These are phyloP conservation scores for Sporodiniella umbellata DNA, from an alignment of 371 early-diverging fungal genomes.

Conservation along the genomic window DNA sequence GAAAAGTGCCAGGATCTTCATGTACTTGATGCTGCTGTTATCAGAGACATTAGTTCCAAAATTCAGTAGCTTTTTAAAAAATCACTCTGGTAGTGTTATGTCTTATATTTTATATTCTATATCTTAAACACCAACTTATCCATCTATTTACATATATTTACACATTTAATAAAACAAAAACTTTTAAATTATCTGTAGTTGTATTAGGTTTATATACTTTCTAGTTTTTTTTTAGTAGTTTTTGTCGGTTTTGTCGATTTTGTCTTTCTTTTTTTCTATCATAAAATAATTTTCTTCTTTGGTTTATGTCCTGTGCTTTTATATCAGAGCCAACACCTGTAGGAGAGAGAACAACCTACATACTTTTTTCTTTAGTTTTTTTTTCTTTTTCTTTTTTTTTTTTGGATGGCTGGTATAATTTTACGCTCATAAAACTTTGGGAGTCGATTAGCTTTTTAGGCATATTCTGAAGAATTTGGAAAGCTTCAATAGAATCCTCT, in stretches of 20 bases:
- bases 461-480: constrained; percentile 61
- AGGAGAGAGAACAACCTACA: constrained; percentile 31
- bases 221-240: neutral
- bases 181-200: no score
- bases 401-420: neutral
- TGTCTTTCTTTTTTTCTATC: constrained; percentile 5
- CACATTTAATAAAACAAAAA: no score
- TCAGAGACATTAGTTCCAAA: constrained; percentile 28
- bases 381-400: neutral
- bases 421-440: constrained; percentile 65
- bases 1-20: constrained; percentile 32
- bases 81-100: neutral
- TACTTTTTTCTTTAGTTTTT: neutral
- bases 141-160: no score
- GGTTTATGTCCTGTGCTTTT: constrained; percentile 7
- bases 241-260: neutral
- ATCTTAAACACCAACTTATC: no score
- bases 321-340: constrained; percentile 5
- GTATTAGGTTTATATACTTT: no score
- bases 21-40: constrained; percentile 27
- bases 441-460: constrained; percentile 68
- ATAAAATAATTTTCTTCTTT: constrained; percentile 12
- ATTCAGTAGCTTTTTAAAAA: neutral
- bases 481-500: constrained; percentile 65
- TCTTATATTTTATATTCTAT: no score